phyloP scores from a whole-genome alignment of 495 filamentous ascomycete genomes.

The Aspergillus cavernicola region DNA sequence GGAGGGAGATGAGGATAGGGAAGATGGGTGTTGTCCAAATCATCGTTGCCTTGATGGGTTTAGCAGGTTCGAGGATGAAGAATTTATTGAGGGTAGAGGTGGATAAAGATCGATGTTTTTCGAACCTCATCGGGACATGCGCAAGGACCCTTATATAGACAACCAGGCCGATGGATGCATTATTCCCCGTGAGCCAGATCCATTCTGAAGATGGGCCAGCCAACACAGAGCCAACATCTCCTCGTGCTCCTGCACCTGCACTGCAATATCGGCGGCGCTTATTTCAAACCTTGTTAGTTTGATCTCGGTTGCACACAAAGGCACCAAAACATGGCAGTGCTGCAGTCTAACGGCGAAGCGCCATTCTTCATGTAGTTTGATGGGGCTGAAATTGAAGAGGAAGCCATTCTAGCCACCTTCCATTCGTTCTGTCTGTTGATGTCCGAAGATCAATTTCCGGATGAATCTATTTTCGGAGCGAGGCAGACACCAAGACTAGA shows the following conservation, averaged over 20 bases:
- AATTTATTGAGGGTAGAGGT: not conserved
- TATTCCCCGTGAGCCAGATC: not conserved
- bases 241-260: slow-evolving; percentile 3
- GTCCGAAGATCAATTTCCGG: not conserved
- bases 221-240: not conserved
- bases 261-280: slow-evolving; percentile 17
- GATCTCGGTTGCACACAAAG: slow-evolving; percentile 1
- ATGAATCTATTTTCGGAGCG: slow-evolving; percentile 2
- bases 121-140: not conserved
- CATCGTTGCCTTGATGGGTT: not conserved
- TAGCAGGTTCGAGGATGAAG: not conserved
- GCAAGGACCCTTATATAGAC: slow-evolving; percentile 2
- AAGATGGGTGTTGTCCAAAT: not conserved
- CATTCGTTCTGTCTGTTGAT: not conserved
- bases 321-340: not conserved
- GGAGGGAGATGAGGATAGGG: not conserved
- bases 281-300: slow-evolving; percentile 15
- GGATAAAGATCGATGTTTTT: not conserved
- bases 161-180: not conserved
- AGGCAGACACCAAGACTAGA: not conserved
- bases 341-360: not conserved
- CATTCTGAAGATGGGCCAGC: not conserved
- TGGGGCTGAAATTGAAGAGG: not conserved
- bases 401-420: not conserved
- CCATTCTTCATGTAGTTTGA: slow-evolving; percentile 3